These are phyloP conservation scores for Plectosphaerella cucumerina DNA, from an alignment of 2,329 filamentous ascomycete genomes.

Conservation along the genomic window DNA sequence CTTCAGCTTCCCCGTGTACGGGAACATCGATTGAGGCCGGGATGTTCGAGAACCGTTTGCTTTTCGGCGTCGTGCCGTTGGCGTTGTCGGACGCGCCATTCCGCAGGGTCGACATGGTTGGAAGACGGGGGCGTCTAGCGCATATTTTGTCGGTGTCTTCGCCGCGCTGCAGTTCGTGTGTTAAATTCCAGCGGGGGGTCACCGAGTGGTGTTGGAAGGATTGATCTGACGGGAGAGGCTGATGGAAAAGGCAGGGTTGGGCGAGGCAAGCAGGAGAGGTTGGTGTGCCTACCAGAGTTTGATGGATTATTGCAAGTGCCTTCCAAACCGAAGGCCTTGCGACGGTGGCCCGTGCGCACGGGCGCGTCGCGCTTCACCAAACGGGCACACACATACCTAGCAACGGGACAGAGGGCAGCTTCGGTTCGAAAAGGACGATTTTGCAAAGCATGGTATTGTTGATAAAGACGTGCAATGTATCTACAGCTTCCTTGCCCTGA, in stretches of 20 bases:
- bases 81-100: conserved; percentile 40
- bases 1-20: conserved; percentile 59
- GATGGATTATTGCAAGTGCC: too few species aligned
- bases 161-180: too few species aligned
- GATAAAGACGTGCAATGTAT: background rate
- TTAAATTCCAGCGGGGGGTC: background rate
- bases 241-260: too few species aligned
- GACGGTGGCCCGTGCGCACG: too few species aligned
- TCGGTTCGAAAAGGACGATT: too few species aligned
- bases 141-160: conserved; percentile 11
- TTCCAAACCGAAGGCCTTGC: too few species aligned
- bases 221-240: too few species aligned
- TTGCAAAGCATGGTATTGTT: background rate
- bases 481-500: conserved; percentile 91
- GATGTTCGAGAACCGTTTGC: conserved; percentile 61
- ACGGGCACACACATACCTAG: too few species aligned
- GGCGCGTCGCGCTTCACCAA: too few species aligned
- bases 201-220: background rate
- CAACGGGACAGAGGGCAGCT: too few species aligned
- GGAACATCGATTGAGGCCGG: conserved; percentile 63
- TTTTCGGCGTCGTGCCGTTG: conserved; percentile 30
- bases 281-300: too few species aligned
- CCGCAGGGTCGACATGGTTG: conserved; percentile 35
- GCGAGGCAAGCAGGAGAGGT: too few species aligned
- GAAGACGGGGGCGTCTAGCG: conserved; percentile 19